Base-by-base conservation (phyloP, 2,329 filamentous ascomycete species). In the Alternaria metachromatica region DNA sequence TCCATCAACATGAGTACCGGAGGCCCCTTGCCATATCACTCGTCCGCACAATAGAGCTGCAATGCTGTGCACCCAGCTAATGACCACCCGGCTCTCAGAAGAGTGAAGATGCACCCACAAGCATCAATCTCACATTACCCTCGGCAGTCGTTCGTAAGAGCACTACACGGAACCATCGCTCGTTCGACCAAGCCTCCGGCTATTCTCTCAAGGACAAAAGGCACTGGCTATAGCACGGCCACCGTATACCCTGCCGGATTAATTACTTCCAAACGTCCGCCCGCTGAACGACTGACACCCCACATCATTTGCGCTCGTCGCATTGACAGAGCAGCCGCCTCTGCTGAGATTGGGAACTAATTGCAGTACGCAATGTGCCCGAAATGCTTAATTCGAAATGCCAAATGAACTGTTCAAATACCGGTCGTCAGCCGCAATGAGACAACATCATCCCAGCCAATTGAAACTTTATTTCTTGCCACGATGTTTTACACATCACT, bases 231-330 rank as follows among this genome's bases (percentile, higher is more conserved):
- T 51, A 51, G 15, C 8, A 37, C 18, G 18, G 18, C 41, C 37
- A 55, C 4, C 11, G 23, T 62, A 56, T 54, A 63, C 63, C 64
- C 64, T 51, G 56, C 64, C 45, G 51, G 55, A 64, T 67, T 65
- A 67, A 69, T 69, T 62, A 60, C 26, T 50, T 50, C 50, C 49
- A 65, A 67, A 67, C 53, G 46, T 10, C 15, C 18, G 23, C 25
- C 18, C 55, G 15, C 53, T 53, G 28, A 30, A 51, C 4, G 30
- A 50, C 15, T 44, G 30, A 18, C 41, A 23, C 50, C 33, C 48
- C 53, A 60, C 56, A 62, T 65, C 50, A 55, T 49, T 20, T 37
- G 13, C 45, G 30, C 46, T 9, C 6, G 43, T n/a, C 25, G 21
- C 20, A n/a, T 20, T 20, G 9, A 54, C 12, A 12, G 3, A 33